Percentiles rank a stretch among this genome's conserved stretches.
phyloP scores from a whole-genome alignment of 2,329 filamentous ascomycete genomes.

The Sporothrix phasma region DNA sequence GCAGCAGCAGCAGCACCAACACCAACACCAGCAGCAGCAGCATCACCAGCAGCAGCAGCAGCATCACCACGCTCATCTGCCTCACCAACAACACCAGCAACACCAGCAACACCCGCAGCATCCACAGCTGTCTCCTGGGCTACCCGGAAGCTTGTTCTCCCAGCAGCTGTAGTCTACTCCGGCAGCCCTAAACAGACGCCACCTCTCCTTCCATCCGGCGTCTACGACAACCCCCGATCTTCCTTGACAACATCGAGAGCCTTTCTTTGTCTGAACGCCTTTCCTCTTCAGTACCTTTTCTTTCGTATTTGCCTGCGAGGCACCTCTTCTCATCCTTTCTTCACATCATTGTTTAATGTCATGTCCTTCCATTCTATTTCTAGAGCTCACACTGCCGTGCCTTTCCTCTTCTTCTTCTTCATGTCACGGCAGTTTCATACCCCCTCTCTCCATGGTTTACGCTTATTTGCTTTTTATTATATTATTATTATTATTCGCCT shows the following conservation, averaged over 20 bases:
- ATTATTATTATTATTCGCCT: too few relatives aligned
- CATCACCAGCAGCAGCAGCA: constrained; percentile 8
- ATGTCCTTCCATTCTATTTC: background rate
- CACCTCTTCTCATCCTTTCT: background rate
- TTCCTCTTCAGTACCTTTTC: background rate
- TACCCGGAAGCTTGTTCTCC: constrained; percentile 5
- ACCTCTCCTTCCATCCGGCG: background rate
- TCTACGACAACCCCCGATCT: background rate
- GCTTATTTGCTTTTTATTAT: constrained; percentile 1
- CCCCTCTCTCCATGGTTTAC: background rate
- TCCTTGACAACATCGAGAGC: background rate
- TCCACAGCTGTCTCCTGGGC: constrained; percentile 4
- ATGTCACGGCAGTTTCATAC: background rate
- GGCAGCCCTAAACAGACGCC: too few relatives aligned
- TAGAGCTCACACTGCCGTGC: background rate
- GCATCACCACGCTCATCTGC: background rate
- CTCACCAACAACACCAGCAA: background rate
- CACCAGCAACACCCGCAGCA: constrained; percentile 6
- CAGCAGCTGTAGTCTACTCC: constrained; percentile 10
- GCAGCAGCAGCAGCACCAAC: constrained; percentile 5
- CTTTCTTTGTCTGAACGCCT: background rate
- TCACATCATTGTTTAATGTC: background rate
- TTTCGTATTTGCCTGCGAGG: background rate
- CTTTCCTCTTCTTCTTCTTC: background rate
- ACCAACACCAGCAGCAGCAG: constrained; percentile 1